These are phyloP conservation scores for Penicillium odoratum DNA, from an alignment of 495 filamentous ascomycete genomes.

Conservation along the genomic window DNA sequence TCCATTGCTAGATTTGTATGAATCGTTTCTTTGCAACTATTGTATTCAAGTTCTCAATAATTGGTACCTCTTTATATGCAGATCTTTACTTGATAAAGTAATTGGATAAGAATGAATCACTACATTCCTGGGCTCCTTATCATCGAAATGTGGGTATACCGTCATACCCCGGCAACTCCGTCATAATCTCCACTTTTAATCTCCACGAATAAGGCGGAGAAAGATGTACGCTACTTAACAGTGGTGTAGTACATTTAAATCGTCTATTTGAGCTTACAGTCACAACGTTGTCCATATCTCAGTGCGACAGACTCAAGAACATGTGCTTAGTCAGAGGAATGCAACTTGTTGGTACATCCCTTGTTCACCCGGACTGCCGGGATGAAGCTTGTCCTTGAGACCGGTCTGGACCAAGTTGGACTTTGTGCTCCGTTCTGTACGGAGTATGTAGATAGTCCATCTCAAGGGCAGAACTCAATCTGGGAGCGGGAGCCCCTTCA, in stretches of 20 bases:
- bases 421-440: not conserved
- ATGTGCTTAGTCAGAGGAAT: conserved; percentile 4
- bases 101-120: too few species aligned
- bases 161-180: conserved; percentile 1
- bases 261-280: not conserved
- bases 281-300: not conserved
- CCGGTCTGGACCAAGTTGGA: not conserved
- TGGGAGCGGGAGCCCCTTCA: not conserved
- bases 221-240: not conserved
- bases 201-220: conserved; percentile 5
- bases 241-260: not conserved
- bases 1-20: not conserved
- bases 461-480: conserved; percentile 1
- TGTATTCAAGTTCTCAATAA: too few species aligned
- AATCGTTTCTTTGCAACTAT: too few species aligned
- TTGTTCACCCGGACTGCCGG: not conserved
- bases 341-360: not conserved
- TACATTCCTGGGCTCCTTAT: not conserved
- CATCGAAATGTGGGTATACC: not conserved
- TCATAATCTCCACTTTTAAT: not conserved
- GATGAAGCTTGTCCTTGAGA: not conserved
- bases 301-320: not conserved
- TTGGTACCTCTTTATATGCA: not conserved
- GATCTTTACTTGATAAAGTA: too few species aligned
- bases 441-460: not conserved